These are phyloP conservation scores for Leishmania amazonensis DNA, from an alignment of 208 protist species.

Conservation along the genomic window DNA sequence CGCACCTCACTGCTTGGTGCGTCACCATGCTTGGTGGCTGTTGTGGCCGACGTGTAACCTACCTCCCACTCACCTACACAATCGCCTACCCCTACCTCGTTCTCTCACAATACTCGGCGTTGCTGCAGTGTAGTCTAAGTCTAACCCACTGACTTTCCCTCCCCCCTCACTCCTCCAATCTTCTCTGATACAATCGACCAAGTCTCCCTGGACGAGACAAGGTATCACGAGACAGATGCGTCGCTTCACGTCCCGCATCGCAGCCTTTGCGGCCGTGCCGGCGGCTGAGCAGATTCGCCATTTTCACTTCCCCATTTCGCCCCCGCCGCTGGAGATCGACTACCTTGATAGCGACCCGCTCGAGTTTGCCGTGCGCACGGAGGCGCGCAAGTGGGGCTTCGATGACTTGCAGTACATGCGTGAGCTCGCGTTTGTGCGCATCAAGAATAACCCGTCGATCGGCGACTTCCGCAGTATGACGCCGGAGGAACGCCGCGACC, in stretches of 20 bases:
- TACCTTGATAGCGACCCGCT: slow-evolving; percentile 88
- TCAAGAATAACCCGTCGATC: slow-evolving; percentile 87
- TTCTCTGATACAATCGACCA: not conserved
- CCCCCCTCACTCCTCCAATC: not conserved
- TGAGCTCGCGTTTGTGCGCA: slow-evolving; percentile 90
- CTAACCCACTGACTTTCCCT: not conserved
- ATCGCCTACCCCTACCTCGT: not conserved
- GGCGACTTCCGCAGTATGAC: slow-evolving; percentile 87
- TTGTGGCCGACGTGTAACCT: not conserved
- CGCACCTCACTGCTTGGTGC: not conserved
- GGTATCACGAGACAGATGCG: slow-evolving; percentile 25
- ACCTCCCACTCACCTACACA: not conserved
- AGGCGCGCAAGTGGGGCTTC: slow-evolving; percentile 89
- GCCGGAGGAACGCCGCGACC: slow-evolving; percentile 76
- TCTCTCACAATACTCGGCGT: not conserved
- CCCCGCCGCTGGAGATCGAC: slow-evolving; percentile 84
- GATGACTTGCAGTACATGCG: slow-evolving; percentile 90
- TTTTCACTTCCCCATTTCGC: slow-evolving; percentile 82
- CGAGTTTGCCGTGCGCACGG: slow-evolving; percentile 85
- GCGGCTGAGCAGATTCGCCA: slow-evolving; percentile 46
- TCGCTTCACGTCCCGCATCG: slow-evolving; percentile 43
- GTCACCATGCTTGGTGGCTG: not conserved
- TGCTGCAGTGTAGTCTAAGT: not conserved
- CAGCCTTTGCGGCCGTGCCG: slow-evolving; percentile 28
- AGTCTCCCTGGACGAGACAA: not conserved